Evolutionary conservation across 179 eudicot genomes (phyloP), one percentile per base, ranked within the genome.

Genomic region (Gypsophila paniculata): DNA sequence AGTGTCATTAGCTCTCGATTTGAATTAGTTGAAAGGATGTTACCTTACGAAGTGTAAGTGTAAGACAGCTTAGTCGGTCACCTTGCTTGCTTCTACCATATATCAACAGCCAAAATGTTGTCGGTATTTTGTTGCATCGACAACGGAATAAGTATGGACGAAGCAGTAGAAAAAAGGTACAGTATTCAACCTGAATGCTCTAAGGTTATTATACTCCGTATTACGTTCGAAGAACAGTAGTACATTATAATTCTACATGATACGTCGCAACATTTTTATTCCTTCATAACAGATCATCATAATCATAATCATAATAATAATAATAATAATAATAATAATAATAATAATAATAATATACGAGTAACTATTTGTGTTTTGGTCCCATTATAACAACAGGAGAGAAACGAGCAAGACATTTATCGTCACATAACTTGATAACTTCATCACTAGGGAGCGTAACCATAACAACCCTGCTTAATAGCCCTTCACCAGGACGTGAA

Each of bases 381-480:
- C 57, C 36, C 89, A 78, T 82, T 39, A 74, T 42, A 39, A 82
- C 69, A 19, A 72, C 57, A 0, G 91, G 88, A 6, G 78, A 79
- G 39, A 80, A 80, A 0, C 78, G 61, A 18, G 68, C 54, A 19
- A 87, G 71, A 59, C 71, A 55, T 44, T 4, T 75, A 79, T 85
- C 86, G 67, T 82, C 75, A 65, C 84, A 82, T 29, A 87, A 61
- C 76, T 63, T 76, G 26, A 59, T 29, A 64, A 59, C 78, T 77
- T 87, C 84, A 44, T 80, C 66, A 57, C 48, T 65, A 0, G 85
- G 78, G n/a, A 87, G 79, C 26, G 89, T 84, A 25, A 84, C 73
- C 80, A 74, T 85, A 12, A 79, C 84, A 42, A 74, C 71, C 36
- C 85, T 69, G 54, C 85, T 77, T 19, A 76, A 42, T 18, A 9